Percentiles rank a stretch among this genome's conserved stretches.
Conservation (phyloP, 2,329 filamentous ascomycete genomes). For the Phialocephala sp. region DNA sequence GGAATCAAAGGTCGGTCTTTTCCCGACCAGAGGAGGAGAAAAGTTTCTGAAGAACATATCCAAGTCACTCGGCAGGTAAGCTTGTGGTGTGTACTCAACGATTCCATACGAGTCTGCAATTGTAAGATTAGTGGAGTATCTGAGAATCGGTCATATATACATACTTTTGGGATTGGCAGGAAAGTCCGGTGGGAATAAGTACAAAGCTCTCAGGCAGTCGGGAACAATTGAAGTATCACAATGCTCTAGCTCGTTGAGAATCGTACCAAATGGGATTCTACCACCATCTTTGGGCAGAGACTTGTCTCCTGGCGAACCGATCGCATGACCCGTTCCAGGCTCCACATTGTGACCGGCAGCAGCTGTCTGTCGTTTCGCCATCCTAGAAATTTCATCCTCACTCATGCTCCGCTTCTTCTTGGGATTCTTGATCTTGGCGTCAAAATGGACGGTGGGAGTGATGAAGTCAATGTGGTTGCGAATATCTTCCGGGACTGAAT, state of each 20-base stretch:
- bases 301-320: conserved; percentile 37
- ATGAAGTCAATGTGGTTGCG: conserved; percentile 38
- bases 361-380: conserved; percentile 15
- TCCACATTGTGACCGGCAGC: conserved; percentile 39
- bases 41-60: conserved; percentile 53
- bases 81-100: conserved; percentile 57
- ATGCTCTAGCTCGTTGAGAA: conserved; percentile 32
- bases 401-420: conserved; percentile 15
- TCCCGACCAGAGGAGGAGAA: conserved; percentile 49
- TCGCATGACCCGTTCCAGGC: conserved; percentile 52
- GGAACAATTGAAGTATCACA: conserved; percentile 63
- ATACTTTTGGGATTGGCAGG: conserved; percentile 35
- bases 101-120: conserved; percentile 53
- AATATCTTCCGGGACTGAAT: conserved; percentile 35
- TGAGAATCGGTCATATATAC: conserved; percentile 40
- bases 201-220: conserved; percentile 57
- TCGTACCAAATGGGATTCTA: conserved; percentile 21
- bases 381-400: conserved; percentile 5
- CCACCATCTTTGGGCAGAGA: conserved; percentile 41
- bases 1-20: conserved; percentile 49
- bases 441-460: conserved; percentile 40
- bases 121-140: conserved; percentile 2
- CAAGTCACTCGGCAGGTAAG: conserved; percentile 56
- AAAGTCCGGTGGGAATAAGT: conserved; percentile 49
- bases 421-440: conserved; percentile 27